Base-by-base conservation (phyloP, 2,329 filamentous ascomycete species). In the Elsinoe fawcettii region DNA sequence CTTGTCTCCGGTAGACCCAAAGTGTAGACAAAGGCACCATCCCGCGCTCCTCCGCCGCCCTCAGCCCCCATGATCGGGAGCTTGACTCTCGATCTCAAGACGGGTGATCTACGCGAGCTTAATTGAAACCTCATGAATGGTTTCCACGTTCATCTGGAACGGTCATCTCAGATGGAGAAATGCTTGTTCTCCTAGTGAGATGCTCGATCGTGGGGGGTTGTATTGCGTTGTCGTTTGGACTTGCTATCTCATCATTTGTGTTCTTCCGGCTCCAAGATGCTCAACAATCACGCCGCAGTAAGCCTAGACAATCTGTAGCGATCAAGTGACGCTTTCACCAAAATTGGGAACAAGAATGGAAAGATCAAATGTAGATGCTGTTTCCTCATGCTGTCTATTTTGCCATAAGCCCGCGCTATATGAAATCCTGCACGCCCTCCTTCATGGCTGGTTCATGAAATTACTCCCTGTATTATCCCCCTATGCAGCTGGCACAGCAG, bases 91-190 rank as follows among this genome's bases (percentile, higher is more conserved):
- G 49, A 53, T 53, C 49, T 53, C 30, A 30, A 37, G 49, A 53
- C 49, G 49, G 49, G 30, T 53, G 49, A 53, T 53, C 49, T 53
- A 53, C 49, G 49, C 49, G 49, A 53, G 49, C 49, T 53, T 53
- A 37, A 37, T 53, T 53, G 32, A 22, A 20, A 53, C 49, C 32
- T 53, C 49, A 53, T n/a, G 12, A 23, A 22, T 34, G 32, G 30
- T 37, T 39, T 36, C 27, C 27, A 6, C n/a, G 32, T 37, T n/a
- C 49, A 39, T 37, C 30, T 39, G 49, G 32, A 34, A 39, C 14
- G 30, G 16, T 18, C 27, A 46, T 46, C 41, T n/a, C 9, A 46
- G 20, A 22, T 46, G 41, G 41, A 46, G 39, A 43, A 43, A 43
- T 43, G 39, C 39, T 43, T 43, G 39, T 43, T 12, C 23, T 22